Base-by-base conservation (phyloP, 139 green algal species). In the Chlamydomonas eustigma region DNA sequence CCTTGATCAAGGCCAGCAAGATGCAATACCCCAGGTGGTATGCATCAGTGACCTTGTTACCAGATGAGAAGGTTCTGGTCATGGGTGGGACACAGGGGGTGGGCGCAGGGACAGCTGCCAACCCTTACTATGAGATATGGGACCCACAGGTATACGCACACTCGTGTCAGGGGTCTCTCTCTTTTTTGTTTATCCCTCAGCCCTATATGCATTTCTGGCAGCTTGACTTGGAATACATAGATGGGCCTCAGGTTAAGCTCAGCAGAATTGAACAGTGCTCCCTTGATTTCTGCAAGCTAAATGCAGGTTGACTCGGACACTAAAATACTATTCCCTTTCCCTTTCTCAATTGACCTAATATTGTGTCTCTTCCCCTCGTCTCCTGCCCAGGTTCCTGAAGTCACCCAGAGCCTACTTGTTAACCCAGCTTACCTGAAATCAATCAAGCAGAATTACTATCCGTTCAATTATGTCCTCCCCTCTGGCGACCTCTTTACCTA, bases 11-110 rank as follows among this genome's bases (percentile, higher is more conserved):
- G 69, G n/a, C 51, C 2, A 76, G 5, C 1, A 38, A 73, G 28
- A 73, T 81, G 76, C 2, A 8, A 3, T 72, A 25, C 33, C 33
- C 65, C 4, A 33, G 65, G 8, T 72, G 65, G 65, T 85, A 85
- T 34, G 71, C 80, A 3, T 63, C 76, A 0, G 39, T 73, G 3
- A 85, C 80, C 25, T 73, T 85, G 66, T 73, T 82, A 35, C 80
- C 80, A 22, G 37, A 75, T 52, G 51, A 52, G 37, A 30, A 64
- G 39, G 63, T 85, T 32, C 30, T 80, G 18, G 75, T 85, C 72
- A 85, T 85, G 80, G 80, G 80, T 0, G 80, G 80, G 44, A 85
- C 80, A 5, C 76, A 82, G 76, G 67, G 51, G 6, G 73, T 80
- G 51, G 80, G 80, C 24, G 79, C 79, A 2, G 80, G 80, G 50